Evolutionary conservation across 2,329 filamentous ascomycete species (phyloP).

Genomic region (Fusarium sp.): DNA sequence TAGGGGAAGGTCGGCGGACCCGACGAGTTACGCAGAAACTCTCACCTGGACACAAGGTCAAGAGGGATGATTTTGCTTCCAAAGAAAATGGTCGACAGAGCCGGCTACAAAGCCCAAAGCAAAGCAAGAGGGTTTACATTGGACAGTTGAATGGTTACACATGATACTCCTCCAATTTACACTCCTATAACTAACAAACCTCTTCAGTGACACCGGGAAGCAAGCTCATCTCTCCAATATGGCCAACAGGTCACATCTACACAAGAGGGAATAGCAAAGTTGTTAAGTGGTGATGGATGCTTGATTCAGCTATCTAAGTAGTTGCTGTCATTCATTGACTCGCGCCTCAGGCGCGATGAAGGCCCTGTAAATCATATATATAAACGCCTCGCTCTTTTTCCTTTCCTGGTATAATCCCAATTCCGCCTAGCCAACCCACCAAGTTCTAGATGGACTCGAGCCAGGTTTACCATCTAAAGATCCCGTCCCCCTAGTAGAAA

Average conservation of each 20-base stretch:
- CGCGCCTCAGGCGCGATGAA: conserved; percentile 28
- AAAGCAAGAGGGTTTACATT: background rate
- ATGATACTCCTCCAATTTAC: background rate
- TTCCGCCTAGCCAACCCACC: conserved; percentile 14
- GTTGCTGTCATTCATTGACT: conserved; percentile 22
- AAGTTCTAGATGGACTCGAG: conserved; percentile 3
- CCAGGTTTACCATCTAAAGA: conserved; percentile 11
- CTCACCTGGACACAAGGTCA: background rate
- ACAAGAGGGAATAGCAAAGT: background rate
- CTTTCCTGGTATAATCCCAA: conserved; percentile 33
- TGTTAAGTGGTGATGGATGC: background rate
- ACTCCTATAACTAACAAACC: background rate
- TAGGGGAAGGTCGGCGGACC: background rate
- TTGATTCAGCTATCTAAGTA: conserved; percentile 21
- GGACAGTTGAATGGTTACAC: background rate
- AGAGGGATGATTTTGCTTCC: background rate
- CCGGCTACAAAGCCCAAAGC: background rate
- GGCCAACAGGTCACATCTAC: background rate
- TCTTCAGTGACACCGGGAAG: background rate
- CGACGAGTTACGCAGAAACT: background rate
- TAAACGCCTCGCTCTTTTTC: conserved; percentile 40
- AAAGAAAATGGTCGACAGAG: background rate
- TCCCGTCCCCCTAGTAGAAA: conserved; percentile 3
- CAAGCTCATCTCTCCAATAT: background rate
- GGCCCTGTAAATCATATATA: conserved; percentile 27